Evolutionary conservation across 1,284 basidiomycete genomes (phyloP), one percentile per base, ranked within the genome.

Genomic region (Malassezia japonica): DNA sequence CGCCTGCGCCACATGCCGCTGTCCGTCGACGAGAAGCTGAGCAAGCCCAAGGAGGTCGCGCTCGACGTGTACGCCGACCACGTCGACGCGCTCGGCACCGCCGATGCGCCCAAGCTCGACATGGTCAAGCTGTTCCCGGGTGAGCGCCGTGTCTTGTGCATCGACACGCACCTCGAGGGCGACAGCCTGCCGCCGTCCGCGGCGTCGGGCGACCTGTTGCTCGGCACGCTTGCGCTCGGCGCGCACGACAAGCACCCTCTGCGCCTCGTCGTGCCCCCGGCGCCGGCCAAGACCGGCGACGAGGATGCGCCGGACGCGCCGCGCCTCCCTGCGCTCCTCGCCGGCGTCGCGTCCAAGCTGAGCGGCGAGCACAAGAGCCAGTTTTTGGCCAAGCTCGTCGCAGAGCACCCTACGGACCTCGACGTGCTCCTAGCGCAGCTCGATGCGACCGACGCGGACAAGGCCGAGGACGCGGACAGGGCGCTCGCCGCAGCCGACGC

Each of bases 31-130:
- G 59, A 65, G 42, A 67, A 68, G 56, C 59, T 74, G 16, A 56
- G 57, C n/a, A 73, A 73, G 53, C 58, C 62, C 20, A 68, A 69
- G 38, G 63, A 63, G 38, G 58, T 60, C 9, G 43, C 56, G 13
- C 60, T 74, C 13, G 61, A 66, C 42, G 32, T 73, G 21, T 72
- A 74, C 50, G 50, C 61, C 44, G 61, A 74, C 57, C 70, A 73
- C 31, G 65, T 74, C 6, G 72, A 72, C 38, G 43, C 64, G 28
- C 60, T 66, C 42, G 43, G 43, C n/a, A 16, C 29, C 28, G 28
- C 33, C 10, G 43, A 21, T 6, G 57, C 55, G 39, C 64, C 60
- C 38, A 62, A 60, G 43, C 64, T 64, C 40, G 56, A 61, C 8
- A 59, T 56, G 21, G 33, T 72, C 35, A 74, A 74, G 60, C 55